Percentiles rank a stretch among this genome's conserved stretches.
phyloP scores from a whole-genome alignment of 768 basidiomycete species.

The Amyloporia xantha region DNA sequence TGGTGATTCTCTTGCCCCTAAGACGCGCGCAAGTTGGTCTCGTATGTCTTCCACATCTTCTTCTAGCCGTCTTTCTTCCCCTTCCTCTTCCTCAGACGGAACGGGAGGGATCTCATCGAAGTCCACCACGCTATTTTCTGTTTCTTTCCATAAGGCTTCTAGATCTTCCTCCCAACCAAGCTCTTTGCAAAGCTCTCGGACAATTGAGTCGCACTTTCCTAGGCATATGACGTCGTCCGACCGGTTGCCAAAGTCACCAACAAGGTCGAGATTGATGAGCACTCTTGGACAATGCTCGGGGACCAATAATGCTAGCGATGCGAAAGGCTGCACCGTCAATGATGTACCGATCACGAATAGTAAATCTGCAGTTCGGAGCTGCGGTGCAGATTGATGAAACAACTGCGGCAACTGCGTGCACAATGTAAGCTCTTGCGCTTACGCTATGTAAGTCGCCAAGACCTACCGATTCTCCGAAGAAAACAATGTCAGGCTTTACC shows the following conservation, averaged over 20 bases:
- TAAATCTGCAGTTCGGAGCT: slow-evolving; percentile 66
- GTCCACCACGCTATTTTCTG: slow-evolving; percentile 10
- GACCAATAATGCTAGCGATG: slow-evolving; percentile 55
- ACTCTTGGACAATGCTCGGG: slow-evolving; percentile 61
- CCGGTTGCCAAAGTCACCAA: slow-evolving; percentile 55
- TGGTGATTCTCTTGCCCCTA: slow-evolving; percentile 15
- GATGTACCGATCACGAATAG: slow-evolving; percentile 91
- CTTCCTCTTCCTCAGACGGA: background rate
- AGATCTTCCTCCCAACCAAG: slow-evolving; percentile 59
- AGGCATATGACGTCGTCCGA: slow-evolving; percentile 57
- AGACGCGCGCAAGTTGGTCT: slow-evolving; percentile 25
- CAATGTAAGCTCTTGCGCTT: background rate
- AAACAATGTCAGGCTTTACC: slow-evolving; percentile 88
- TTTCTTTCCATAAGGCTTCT: slow-evolving; percentile 20
- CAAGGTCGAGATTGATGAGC: slow-evolving; percentile 83
- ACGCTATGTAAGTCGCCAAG: background rate
- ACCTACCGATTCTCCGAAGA: slow-evolving; percentile 74
- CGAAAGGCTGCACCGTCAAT: slow-evolving; percentile 82
- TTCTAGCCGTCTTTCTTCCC: slow-evolving; percentile 11
- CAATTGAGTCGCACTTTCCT: slow-evolving; percentile 65
- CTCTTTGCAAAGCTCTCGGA: slow-evolving; percentile 52
- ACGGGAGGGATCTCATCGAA: background rate
- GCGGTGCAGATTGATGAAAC: slow-evolving; percentile 54
- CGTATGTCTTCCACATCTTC: slow-evolving; percentile 30
- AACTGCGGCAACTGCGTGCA: slow-evolving; percentile 55